Evolutionary conservation across 148 eudicot genomes (phyloP).

Genomic region (Tetragonia tetragonoides): DNA sequence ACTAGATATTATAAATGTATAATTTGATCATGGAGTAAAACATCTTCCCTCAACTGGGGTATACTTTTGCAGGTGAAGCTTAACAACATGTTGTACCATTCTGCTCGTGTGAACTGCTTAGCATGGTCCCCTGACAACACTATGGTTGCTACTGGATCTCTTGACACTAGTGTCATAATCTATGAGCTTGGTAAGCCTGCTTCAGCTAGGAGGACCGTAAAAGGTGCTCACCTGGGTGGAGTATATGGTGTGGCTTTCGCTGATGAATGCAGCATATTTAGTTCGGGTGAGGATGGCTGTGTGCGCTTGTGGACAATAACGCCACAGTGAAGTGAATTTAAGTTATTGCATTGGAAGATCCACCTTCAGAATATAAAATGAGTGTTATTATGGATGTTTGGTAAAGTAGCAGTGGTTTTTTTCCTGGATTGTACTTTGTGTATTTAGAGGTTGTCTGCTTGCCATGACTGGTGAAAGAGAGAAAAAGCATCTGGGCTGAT

Average conservation of each 20-base stretch:
- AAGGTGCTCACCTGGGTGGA: conserved; percentile 89
- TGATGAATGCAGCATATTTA: conserved; percentile 61
- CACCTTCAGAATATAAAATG: conserved; percentile 12
- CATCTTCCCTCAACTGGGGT: neutral
- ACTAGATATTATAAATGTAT: neutral
- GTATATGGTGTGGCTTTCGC: conserved; percentile 76
- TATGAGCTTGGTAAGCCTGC: conserved; percentile 77
- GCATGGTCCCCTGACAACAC: conserved; percentile 85
- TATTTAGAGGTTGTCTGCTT: conserved; percentile 16
- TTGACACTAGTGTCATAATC: conserved; percentile 75
- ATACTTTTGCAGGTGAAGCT: conserved; percentile 67
- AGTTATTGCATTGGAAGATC: neutral
- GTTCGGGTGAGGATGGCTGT: conserved; percentile 95
- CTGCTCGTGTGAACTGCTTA: conserved; percentile 83
- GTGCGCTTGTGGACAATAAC: conserved; percentile 72
- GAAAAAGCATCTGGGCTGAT: conserved; percentile 4
- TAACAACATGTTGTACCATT: conserved; percentile 84
- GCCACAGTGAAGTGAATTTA: conserved; percentile 37
- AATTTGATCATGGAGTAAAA: neutral
- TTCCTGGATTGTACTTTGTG: conserved; percentile 10
- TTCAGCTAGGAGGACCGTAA: conserved; percentile 69
- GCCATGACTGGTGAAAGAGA: neutral
- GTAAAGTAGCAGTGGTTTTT: conserved; percentile 5
- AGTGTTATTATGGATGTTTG: conserved; percentile 12
- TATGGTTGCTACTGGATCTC: conserved; percentile 90